Evolutionary conservation across 495 filamentous ascomycete genomes (phyloP).

Genomic region (Viridothelium virens): DNA sequence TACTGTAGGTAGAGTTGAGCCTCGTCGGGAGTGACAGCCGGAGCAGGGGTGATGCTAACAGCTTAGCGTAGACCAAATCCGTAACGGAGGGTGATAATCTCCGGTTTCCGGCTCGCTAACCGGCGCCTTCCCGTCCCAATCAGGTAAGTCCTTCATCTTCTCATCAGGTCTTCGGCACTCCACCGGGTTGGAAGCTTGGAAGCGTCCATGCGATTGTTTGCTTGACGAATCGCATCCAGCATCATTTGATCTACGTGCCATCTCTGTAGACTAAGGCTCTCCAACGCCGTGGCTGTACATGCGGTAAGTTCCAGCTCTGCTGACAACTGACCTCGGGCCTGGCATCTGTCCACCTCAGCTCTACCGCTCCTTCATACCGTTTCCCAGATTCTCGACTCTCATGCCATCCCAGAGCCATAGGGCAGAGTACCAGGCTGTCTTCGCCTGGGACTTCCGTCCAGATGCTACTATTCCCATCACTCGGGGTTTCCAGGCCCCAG

Average conservation of each 20-base stretch:
- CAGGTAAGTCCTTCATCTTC: not conserved
- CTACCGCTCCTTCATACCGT: not conserved
- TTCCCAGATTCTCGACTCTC: not conserved
- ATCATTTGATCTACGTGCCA: no score
- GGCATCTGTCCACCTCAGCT: not conserved
- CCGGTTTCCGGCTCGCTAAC: not conserved
- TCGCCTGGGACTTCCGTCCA: not conserved
- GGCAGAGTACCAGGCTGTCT: not conserved
- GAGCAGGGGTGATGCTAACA: not conserved
- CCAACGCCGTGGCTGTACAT: not conserved
- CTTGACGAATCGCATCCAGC: no score
- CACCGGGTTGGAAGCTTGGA: not conserved
- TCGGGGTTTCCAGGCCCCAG: not conserved
- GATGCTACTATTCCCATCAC: slow-evolving; percentile 6
- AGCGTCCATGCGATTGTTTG: not conserved
- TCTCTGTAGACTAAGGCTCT: slow-evolving; percentile 3
- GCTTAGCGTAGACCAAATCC: no score
- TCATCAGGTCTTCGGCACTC: slow-evolving; percentile 3
- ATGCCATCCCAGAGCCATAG: not conserved
- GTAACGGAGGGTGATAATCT: not conserved
- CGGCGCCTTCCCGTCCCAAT: not conserved
- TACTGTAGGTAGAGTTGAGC: not conserved
- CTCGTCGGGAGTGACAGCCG: not conserved
- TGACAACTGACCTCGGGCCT: not conserved
- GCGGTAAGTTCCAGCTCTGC: not conserved